Evolutionary conservation across 1,139 yeast species (phyloP).

Genomic region (Pneumocystis canis): DNA sequence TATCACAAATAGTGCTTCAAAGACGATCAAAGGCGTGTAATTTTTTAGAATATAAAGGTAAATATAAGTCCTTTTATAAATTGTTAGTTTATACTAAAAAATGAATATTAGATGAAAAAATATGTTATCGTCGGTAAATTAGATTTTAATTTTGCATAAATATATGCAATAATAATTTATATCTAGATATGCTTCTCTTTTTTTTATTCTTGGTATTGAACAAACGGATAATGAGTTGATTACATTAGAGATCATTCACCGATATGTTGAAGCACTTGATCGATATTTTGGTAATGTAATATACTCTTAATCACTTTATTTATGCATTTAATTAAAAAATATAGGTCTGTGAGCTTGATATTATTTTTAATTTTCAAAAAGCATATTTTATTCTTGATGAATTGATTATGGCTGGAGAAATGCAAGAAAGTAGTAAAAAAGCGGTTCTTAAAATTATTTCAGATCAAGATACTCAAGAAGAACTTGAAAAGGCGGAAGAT

Average conservation of each 20-base stretch:
- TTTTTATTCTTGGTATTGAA: constrained; percentile 75
- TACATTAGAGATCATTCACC: constrained; percentile 72
- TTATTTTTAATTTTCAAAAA: constrained; percentile 84
- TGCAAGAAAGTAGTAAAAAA: constrained; percentile 69
- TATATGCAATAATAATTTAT: not conserved
- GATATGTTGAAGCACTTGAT: constrained; percentile 96
- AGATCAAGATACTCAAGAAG: constrained; percentile 56
- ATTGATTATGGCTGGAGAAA: constrained; percentile 60
- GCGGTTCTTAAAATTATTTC: constrained; percentile 65
- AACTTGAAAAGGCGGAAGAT: constrained; percentile 25
- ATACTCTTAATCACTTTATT: constrained; percentile 29
- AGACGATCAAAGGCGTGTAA: constrained; percentile 93
- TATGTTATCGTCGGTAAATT: constrained; percentile 55
- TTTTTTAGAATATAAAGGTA: constrained; percentile 64
- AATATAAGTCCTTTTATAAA: constrained; percentile 5
- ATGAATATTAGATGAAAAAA: constrained; percentile 47
- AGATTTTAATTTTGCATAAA: no score
- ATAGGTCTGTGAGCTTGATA: constrained; percentile 30
- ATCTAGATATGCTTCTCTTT: constrained; percentile 60
- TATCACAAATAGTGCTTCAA: constrained; percentile 69
- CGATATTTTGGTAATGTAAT: constrained; percentile 89
- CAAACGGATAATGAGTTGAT: constrained; percentile 75
- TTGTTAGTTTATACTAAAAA: not conserved
- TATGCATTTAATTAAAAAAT: constrained; percentile 15
- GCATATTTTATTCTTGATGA: constrained; percentile 90